Evolutionary conservation across 805 yeast species (phyloP).

Genomic region (Metschnikowia arizonensis): DNA sequence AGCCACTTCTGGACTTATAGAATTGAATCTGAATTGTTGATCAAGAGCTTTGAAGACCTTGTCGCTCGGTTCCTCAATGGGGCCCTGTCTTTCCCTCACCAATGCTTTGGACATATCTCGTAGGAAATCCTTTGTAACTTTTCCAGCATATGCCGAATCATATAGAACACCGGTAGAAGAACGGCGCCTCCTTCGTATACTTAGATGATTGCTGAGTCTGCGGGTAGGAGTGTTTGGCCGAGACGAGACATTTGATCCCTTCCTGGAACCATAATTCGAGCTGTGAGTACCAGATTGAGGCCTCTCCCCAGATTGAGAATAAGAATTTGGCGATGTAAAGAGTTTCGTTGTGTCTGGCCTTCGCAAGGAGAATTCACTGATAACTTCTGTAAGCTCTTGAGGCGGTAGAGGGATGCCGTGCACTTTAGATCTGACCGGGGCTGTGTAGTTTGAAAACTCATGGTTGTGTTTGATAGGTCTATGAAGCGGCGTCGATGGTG

Average conservation of each 20-base stretch:
- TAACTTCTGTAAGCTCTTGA: conserved; percentile 19
- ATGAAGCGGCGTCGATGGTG: conserved; percentile 21
- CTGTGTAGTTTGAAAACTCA: conserved; percentile 12
- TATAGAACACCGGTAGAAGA: conserved; percentile 20
- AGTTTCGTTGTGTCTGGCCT: conserved; percentile 2
- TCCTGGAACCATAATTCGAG: not conserved
- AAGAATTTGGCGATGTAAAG: not conserved
- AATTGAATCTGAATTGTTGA: conserved; percentile 12
- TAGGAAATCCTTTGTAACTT: conserved; percentile 36
- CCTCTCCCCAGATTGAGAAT: not conserved
- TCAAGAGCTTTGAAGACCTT: conserved; percentile 10
- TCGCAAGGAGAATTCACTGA: conserved; percentile 13
- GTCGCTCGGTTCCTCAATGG: conserved; percentile 12
- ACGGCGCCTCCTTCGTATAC: conserved; percentile 16
- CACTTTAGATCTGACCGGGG: conserved; percentile 11
- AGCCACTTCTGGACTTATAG: conserved; percentile 11
- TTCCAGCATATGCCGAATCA: conserved; percentile 32
- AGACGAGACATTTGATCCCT: conserved; percentile 6
- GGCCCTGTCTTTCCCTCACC: conserved; percentile 16
- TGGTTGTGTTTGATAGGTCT: conserved; percentile 3
- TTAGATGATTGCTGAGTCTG: conserved; percentile 14
- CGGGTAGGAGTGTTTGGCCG: conserved; percentile 14
- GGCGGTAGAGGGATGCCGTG: conserved; percentile 22
- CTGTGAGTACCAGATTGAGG: not conserved
- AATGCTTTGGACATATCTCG: conserved; percentile 33